Base-by-base conservation (phyloP, 306 rosid species). In the Vigna mungo region DNA sequence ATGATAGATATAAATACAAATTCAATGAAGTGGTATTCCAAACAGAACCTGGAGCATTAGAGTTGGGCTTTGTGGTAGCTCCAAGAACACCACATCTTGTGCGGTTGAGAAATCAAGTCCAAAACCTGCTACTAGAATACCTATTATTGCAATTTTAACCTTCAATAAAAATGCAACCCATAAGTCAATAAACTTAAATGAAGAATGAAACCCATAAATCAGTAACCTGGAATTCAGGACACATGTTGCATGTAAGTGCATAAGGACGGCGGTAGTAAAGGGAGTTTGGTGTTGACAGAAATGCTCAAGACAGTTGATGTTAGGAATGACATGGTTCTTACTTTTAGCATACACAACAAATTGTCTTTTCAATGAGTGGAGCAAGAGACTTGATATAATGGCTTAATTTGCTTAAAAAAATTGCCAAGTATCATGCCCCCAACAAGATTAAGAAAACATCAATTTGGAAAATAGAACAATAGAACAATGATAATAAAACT, bases 41-140 rank as follows among this genome's bases (percentile, higher is more conserved):
- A 68, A 23, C 76, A 70, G 67, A 68, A 94, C 98, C 97, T 92
- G 98, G 81, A 90, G 96, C 98, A 94, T 90, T 87, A 84, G 36
- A 9, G 90, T 83, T 59, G 97, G 95, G 67, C 87, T 79, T 77
- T 86, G 85, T 60, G 98, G 98, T 77, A 94, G 92, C 88, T 94
- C 98, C 89, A 94, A 81, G 86, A 94, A 92, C 74, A 94, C 96
- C 27, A 94, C 96, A 79, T 94, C 87, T 72, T 87, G 97, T 13
- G 98, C 98, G 11, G 93, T 43, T 16, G 98, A 94, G 81, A 94
- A 92, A 85, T 94, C 97, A 82, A 94, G 89, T 82, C 98, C 98
- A 85, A 85, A 85, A 65, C 97, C 97, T 72, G 96, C 98, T 78
- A 96, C 98, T 72, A 90, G 86, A 77, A 94, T 79, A 63, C 98